Evolutionary conservation across 2,329 filamentous ascomycete species (phyloP), one percentile per base, ranked within the genome.

Genomic region (Trichoderma sp.): DNA sequence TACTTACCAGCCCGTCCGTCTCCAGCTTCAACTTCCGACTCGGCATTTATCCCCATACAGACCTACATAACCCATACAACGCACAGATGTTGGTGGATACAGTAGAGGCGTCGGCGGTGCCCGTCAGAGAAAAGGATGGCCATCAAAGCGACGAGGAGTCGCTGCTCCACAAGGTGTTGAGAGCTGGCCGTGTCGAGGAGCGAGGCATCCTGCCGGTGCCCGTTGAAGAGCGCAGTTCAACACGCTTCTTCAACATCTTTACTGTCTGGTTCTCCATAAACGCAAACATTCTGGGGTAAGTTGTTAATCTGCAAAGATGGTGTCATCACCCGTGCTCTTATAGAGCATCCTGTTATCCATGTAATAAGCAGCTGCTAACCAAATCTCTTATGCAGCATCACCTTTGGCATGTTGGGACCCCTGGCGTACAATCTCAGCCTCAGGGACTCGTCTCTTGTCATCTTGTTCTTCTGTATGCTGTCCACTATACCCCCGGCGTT

Each of bases 331-430:
- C 18, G 18, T 36, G 56, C 15, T 28, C 30, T n/a, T 57, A 26
- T 12, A 26, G 11, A 11, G 71, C 30, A 43, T 69, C 30, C 21
- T 15, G 63, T 26, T 24, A n/a, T 6, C 32, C 11, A 11, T 74
- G 43, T 18, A 32, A 12, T 30, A 26, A 39, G 11, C 15, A 43
- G 9, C 24, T 39, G 34, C 69, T 71, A 28, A 71, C 30, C 7
- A 24, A 9, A 14, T 32, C 28, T 26, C 21, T 58, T 26, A n/a
- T 32, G n/a, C 32, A 87, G 88, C 2, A 87, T 91, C 72, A 88
- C 88, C 0, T 90, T 90, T 76, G 90, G 90, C 72, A 88, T 91
- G 85, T 83, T 90, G 1, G 89, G 88, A 0, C 88, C 88, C 4
- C 78, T 85, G 53, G 77, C 82, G 14, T 89, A 86, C 71, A 86